Percentiles rank a stretch among this genome's conserved stretches.
Evolutionary conservation across 2,329 filamentous ascomycete genomes (phyloP).

Genomic region (Talaromyces sp.): DNA sequence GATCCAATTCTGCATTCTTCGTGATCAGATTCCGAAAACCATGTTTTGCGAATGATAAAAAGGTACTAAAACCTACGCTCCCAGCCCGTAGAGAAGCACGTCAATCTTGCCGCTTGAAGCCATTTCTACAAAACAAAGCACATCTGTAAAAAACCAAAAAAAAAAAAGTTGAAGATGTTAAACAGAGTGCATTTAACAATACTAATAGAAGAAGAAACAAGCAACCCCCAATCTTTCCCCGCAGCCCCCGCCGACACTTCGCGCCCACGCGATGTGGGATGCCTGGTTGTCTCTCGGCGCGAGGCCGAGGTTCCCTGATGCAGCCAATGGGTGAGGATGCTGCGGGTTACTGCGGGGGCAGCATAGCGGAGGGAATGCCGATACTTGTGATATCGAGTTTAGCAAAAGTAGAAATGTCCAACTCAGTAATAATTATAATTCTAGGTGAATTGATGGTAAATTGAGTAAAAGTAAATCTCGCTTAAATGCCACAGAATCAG

Average conservation of each 20-base stretch:
- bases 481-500: neutral
- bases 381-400: neutral
- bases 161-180: neutral
- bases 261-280: neutral
- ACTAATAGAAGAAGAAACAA: neutral
- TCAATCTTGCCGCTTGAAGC: slow-evolving; percentile 24
- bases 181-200: neutral
- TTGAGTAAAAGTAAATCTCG: neutral
- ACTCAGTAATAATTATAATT: neutral
- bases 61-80: slow-evolving; percentile 40
- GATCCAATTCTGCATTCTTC: slow-evolving; percentile 45
- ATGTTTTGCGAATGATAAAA: neutral
- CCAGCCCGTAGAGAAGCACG: slow-evolving; percentile 49
- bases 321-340: neutral
- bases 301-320: neutral
- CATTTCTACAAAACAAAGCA: neutral
- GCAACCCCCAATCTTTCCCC: neutral
- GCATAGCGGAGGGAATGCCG: neutral
- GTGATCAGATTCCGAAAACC: neutral
- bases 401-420: neutral
- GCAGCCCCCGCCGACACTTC: neutral
- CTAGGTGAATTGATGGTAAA: neutral
- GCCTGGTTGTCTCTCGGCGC: neutral
- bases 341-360: neutral
- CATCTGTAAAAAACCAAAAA: neutral